Conservation (phyloP, 148 eudicot species). For the Rheum nobile region DNA sequence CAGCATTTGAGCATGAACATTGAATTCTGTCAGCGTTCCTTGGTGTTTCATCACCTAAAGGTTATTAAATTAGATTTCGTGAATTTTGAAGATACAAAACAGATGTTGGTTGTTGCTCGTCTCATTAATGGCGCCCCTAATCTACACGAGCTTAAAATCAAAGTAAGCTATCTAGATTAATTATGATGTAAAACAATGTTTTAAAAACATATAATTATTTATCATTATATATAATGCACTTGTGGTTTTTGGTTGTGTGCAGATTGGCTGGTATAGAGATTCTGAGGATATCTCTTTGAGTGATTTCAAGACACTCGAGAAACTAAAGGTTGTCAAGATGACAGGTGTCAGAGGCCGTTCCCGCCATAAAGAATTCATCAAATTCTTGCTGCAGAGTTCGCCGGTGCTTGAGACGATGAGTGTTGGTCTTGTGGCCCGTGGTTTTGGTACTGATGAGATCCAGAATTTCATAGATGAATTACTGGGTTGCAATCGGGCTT, state of each 20-base stretch:
- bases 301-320: too few species aligned
- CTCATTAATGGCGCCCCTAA: slow-evolving; percentile 65
- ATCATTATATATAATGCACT: too few species aligned
- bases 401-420: slow-evolving; percentile 48
- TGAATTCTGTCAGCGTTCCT: slow-evolving; percentile 26
- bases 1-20: slow-evolving; percentile 81
- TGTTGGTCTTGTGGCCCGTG: not conserved
- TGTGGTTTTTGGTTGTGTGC: too few species aligned
- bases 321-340: slow-evolving; percentile 51
- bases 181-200: too few species aligned
- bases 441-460: not conserved
- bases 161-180: slow-evolving; percentile 50
- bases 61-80: slow-evolving; percentile 60
- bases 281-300: too few species aligned
- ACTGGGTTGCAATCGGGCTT: not conserved
- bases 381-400: slow-evolving; percentile 46
- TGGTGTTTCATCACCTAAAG: slow-evolving; percentile 39
- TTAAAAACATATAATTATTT: too few species aligned
- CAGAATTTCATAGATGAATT: not conserved
- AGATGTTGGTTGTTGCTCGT: slow-evolving; percentile 60
- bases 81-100: slow-evolving; percentile 71
- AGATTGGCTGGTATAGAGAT: too few species aligned
- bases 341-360: slow-evolving; percentile 55
- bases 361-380: slow-evolving; percentile 64
- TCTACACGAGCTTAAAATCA: slow-evolving; percentile 65